phyloP scores from a whole-genome alignment of 257 asterid genomes.

The Solanum microdontum region DNA sequence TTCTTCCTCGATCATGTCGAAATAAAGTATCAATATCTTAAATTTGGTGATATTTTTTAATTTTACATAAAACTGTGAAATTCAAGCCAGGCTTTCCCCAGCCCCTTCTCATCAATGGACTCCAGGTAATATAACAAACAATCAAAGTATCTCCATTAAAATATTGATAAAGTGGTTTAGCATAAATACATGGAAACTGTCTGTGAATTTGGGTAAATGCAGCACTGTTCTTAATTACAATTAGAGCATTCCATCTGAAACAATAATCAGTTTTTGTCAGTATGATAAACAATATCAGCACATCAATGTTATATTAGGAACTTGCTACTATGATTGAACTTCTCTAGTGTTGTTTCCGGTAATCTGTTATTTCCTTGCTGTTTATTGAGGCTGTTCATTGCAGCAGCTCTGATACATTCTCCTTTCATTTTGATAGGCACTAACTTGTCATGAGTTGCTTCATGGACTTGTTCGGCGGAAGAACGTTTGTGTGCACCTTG shows the following conservation, averaged over 20 bases:
- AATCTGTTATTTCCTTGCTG: background rate
- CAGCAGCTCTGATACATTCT: background rate
- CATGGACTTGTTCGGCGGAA: constrained; percentile 84
- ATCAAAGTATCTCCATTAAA: background rate
- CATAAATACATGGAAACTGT: background rate
- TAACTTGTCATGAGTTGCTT: constrained; percentile 79
- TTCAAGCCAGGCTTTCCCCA: background rate
- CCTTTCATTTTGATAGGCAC: constrained; percentile 44
- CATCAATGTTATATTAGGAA: background rate
- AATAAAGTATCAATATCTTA: background rate
- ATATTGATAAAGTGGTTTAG: background rate
- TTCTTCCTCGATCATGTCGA: background rate
- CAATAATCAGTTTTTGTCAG: background rate
- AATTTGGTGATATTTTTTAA: background rate
- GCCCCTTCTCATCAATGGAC: too few species aligned
- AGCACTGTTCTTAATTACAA: background rate
- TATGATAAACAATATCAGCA: background rate
- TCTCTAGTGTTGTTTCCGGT: background rate
- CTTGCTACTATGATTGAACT: background rate
- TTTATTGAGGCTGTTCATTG: background rate
- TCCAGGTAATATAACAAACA: background rate
- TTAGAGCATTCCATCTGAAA: background rate
- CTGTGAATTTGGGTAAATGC: background rate
- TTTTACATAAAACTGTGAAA: background rate
- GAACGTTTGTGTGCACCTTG: constrained; percentile 56